Evolutionary conservation across 2,329 filamentous ascomycete genomes (phyloP).

Genomic region (Apiospora marii): DNA sequence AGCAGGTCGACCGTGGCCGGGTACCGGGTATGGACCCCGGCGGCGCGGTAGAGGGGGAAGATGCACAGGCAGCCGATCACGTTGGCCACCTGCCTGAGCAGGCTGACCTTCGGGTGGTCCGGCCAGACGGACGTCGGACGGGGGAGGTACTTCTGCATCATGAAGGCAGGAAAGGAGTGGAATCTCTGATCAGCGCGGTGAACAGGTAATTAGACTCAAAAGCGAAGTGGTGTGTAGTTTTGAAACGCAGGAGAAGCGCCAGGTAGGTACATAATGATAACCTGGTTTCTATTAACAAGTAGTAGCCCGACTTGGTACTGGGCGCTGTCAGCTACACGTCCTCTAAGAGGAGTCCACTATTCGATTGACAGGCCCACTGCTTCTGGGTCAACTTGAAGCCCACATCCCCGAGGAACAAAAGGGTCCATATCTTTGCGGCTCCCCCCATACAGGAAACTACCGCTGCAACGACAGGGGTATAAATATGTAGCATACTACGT

Average conservation of each 20-base stretch:
- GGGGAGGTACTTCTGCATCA: neutral
- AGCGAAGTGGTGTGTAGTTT: no score
- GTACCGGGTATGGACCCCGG: neutral
- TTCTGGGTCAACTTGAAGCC: neutral
- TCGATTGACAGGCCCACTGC: neutral
- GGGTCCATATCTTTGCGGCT: neutral
- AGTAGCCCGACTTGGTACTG: neutral
- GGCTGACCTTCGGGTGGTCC: neutral
- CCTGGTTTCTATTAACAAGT: no score
- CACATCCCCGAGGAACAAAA: neutral
- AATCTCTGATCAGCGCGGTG: no score
- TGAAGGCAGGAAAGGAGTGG: no score
- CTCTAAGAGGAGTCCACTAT: neutral
- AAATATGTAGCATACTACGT: neutral
- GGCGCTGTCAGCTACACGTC: neutral
- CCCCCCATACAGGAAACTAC: neutral
- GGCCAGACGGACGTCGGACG: neutral
- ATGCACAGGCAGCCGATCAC: constrained; percentile 1
- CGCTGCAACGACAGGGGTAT: neutral
- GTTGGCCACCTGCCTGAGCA: constrained; percentile 6
- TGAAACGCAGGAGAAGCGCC: no score
- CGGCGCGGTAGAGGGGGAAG: constrained; percentile 1
- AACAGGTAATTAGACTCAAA: no score
- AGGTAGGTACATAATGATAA: no score
- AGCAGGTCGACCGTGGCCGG: constrained; percentile 18